These are phyloP conservation scores for Coprinopsis cinerea DNA, from an alignment of 768 basidiomycete species.

Conservation along the genomic window DNA sequence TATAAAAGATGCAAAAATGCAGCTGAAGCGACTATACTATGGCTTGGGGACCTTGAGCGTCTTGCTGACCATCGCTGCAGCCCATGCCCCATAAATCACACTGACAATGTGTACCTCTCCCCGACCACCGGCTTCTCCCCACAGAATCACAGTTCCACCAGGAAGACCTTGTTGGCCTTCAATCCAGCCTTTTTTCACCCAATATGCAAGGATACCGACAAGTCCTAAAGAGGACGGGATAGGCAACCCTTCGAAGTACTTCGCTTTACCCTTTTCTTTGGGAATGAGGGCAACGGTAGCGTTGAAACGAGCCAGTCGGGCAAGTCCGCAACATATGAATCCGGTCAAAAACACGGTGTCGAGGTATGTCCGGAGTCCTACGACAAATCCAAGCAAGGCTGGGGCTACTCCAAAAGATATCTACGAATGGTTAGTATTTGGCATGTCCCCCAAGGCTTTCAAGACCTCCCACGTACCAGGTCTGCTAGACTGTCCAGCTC, in stretches of 20 bases:
- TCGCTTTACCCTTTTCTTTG: slow-evolving; percentile 76
- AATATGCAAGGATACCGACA: slow-evolving; percentile 74
- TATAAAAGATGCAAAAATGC: neutral
- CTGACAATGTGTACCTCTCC: slow-evolving; percentile 83
- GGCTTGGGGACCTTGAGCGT: slow-evolving; percentile 83
- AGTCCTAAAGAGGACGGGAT: slow-evolving; percentile 87
- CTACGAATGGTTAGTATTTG: slow-evolving; percentile 32
- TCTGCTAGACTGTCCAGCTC: slow-evolving; percentile 97
- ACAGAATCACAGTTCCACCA: slow-evolving; percentile 64
- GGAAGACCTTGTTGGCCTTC: slow-evolving; percentile 73
- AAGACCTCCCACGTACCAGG: slow-evolving; percentile 49
- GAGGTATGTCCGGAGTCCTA: slow-evolving; percentile 87
- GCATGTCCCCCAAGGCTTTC: slow-evolving; percentile 2
- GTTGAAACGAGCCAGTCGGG: slow-evolving; percentile 96
- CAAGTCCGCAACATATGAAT: slow-evolving; percentile 95
- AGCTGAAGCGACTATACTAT: slow-evolving; percentile 22
- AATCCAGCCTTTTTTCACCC: slow-evolving; percentile 83
- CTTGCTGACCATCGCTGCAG: slow-evolving; percentile 97
- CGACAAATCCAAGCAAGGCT: slow-evolving; percentile 83
- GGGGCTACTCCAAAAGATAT: slow-evolving; percentile 98
- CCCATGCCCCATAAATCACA: slow-evolving; percentile 80
- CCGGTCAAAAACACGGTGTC: slow-evolving; percentile 83
- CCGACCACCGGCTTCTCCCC: slow-evolving; percentile 64
- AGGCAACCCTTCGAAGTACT: slow-evolving; percentile 96
- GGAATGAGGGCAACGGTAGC: slow-evolving; percentile 94